phyloP scores from a whole-genome alignment of 164 flowering plant genomes.

The Cinnamomum chago region DNA sequence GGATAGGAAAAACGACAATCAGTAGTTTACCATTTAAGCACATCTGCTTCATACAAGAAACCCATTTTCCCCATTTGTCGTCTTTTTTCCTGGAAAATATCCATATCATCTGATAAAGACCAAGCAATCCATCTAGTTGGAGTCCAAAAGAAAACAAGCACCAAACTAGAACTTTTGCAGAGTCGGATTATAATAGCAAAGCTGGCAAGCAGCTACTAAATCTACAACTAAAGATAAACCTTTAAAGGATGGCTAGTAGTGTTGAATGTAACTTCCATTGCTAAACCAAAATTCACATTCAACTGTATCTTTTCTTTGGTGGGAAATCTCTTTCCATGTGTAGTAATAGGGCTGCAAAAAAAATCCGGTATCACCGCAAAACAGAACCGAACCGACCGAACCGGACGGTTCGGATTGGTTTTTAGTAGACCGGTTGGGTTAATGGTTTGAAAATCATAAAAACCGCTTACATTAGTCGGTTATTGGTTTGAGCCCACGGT shows the following conservation, averaged over 20 bases:
- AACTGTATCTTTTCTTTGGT: constrained; percentile 70
- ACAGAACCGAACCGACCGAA: too few relatives aligned
- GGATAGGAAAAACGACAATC: constrained; percentile 61
- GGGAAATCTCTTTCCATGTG: constrained; percentile 56
- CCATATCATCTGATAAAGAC: background rate
- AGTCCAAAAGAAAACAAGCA: background rate
- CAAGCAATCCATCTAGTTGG: background rate
- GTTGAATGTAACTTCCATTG: constrained; percentile 54
- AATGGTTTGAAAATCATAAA: too few relatives aligned
- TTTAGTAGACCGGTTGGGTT: too few relatives aligned
- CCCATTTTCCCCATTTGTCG: constrained; percentile 59
- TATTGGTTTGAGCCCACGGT: too few relatives aligned
- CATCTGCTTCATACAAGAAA: constrained; percentile 71
- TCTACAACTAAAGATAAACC: constrained; percentile 28
- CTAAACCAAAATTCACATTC: constrained; percentile 61
- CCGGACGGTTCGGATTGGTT: too few relatives aligned
- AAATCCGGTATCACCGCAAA: too few relatives aligned
- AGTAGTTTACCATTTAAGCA: constrained; percentile 61
- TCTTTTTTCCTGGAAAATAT: constrained; percentile 46
- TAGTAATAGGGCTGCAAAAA: too few relatives aligned
- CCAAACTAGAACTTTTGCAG: background rate
- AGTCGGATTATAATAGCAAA: background rate
- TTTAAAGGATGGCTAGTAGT: constrained; percentile 75
- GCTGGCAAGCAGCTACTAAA: background rate
- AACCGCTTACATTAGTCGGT: too few relatives aligned